Evolutionary conservation across 2,329 filamentous ascomycete species (phyloP).

Genomic region (Pyrenochaeta sp.): DNA sequence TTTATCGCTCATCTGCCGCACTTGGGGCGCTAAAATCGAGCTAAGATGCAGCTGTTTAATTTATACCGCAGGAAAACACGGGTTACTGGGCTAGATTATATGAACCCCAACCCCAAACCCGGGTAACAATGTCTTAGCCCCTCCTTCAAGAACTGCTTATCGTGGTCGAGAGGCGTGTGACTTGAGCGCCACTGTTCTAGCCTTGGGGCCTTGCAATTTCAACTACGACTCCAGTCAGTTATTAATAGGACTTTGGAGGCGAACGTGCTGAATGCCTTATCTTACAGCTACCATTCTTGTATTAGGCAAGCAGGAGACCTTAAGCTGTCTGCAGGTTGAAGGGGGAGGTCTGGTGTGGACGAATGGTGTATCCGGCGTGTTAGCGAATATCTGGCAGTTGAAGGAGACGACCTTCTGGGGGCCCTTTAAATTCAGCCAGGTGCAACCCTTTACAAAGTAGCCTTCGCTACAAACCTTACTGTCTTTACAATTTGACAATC

Average conservation of each 20-base stretch:
- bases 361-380: too few species aligned
- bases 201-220: not conserved
- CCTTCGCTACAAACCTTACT: too few species aligned
- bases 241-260: not conserved
- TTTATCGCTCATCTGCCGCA: not conserved
- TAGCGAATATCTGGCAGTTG: too few species aligned
- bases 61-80: not conserved
- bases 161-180: not conserved
- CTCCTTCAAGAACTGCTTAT: not conserved
- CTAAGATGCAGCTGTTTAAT: conserved; percentile 2
- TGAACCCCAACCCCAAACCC: not conserved
- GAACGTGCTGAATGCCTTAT: too few species aligned
- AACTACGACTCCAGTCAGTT: not conserved
- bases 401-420: too few species aligned
- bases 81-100: not conserved
- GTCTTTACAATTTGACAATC: too few species aligned
- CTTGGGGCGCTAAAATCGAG: not conserved
- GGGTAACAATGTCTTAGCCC: not conserved
- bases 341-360: too few species aligned
- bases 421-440: too few species aligned
- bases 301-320: too few species aligned
- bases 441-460: too few species aligned
- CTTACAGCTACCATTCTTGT: too few species aligned
- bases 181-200: not conserved
- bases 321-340: too few species aligned